These are phyloP conservation scores for Pichia sp. DNA, from an alignment of 1,139 yeast species.

Conservation along the genomic window DNA sequence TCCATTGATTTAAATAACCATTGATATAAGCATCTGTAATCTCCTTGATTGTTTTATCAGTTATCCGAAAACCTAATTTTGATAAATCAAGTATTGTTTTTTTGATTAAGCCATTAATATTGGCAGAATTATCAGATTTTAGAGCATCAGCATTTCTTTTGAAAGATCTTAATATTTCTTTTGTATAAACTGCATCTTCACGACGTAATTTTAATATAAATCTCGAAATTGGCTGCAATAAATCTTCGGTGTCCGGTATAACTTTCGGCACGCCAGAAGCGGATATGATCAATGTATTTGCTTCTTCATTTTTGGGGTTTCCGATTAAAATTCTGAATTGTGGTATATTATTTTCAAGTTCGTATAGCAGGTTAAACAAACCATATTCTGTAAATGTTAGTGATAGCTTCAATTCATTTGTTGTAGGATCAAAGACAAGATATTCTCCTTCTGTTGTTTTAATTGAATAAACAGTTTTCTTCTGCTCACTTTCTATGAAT, in stretches of 20 bases:
- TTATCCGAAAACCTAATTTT: conserved; percentile 30
- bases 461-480: conserved; percentile 1
- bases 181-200: conserved; percentile 22
- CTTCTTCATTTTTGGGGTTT: conserved; percentile 9
- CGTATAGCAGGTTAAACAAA: conserved; percentile 27
- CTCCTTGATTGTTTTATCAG: conserved; percentile 25
- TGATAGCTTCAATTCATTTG: conserved; percentile 28
- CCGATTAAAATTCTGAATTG: conserved; percentile 13
- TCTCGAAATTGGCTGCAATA: conserved; percentile 20
- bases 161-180: conserved; percentile 10
- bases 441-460: conserved; percentile 22
- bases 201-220: conserved; percentile 30
- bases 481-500: not conserved
- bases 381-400: conserved; percentile 36
- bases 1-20: conserved; percentile 38
- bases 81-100: conserved; percentile 18
- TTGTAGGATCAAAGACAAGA: conserved; percentile 24
- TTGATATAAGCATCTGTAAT: conserved; percentile 31
- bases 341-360: not conserved
- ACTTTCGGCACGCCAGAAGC: conserved; percentile 19
- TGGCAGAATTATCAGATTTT: conserved; percentile 1
- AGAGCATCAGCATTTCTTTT: no score
- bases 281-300: conserved; percentile 17
- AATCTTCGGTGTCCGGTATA: conserved; percentile 26
- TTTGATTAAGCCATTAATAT: not conserved